Evolutionary conservation across 306 rosid species (phyloP), one percentile per base, ranked within the genome.

Genomic region (Albizia julibrissin): DNA sequence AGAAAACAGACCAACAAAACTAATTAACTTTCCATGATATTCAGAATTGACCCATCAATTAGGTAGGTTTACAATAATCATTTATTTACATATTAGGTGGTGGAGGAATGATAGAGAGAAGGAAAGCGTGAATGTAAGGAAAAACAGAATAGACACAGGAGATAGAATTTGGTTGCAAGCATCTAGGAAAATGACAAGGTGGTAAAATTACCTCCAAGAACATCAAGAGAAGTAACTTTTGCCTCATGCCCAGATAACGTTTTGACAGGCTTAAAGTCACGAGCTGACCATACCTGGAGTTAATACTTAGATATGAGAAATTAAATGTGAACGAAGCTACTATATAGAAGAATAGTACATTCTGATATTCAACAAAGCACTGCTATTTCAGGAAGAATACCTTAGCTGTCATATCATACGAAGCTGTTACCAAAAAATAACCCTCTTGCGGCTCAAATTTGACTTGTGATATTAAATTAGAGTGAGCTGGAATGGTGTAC

Each of bases 391-490:
- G 68, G 73, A 81, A 27, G 29, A 71, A 65, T 42, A 95, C 99
- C 99, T 95, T 95, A 26, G 97, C 94, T 46, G 98, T 93, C 97
- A 89, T 92, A 83, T 95, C 98, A 89, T 88, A 91, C 11, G 98
- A 95, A 58, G 93, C 97, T 47, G 99, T 93, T 61, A 90, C 97
- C 86, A 95, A 87, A 88, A 89, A 95, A 87, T 95, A 95, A 84
- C 99, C 99, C 86, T 92, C 99, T 54, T 93, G 98, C 49, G 98
- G 98, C 82, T 95, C 97, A 85, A 87, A 93, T 79, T 95, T 92
- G 80, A 95, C 96, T 87, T 95, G 93, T 72, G 98, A 93, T 89
- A 95, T 86, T 24, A 93, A 90, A 82, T 92, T 95, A 50, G 99
- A 81, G 83, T 95, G 99, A 14, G 99, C 99, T n/a, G 98, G 98